Base-by-base conservation (phyloP, 768 basidiomycete species). In the Termitomyces titanicus region DNA sequence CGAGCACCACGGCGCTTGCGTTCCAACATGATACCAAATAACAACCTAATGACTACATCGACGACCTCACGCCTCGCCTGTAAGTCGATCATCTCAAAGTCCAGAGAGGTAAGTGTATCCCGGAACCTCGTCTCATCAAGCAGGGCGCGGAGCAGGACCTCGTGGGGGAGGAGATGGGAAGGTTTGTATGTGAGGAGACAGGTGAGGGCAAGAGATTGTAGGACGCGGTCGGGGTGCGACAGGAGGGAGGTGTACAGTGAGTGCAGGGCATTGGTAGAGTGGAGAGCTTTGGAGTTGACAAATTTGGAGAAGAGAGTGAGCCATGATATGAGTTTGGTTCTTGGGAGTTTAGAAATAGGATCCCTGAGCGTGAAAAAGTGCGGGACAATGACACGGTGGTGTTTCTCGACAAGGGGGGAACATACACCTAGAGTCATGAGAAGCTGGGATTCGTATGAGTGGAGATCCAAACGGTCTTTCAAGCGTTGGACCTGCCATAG, bases 11-110 rank as follows among this genome's bases (percentile, higher is more conserved):
- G 79, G 2, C 92, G 89, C 60, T 80, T 82, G 60, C 80, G 84
- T 65, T 94, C 90, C 40, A 91, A 78, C 86, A 98, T 90, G 57
- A 91, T 66, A 2, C 96, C 97, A 70, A 88, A 99, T 2, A 96
- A 74, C 1, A 98, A 66, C 24, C 94, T 80, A 31, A 91, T 81
- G 54, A 88, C 65, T 15, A 88, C 75, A 29, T 86, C 83, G 8
- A 97, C 77, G 13, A 92, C 73, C 58, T 86, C 86, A 2, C 64
- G 62, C 31, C 96, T 79, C 60, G 87, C 83, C 0, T 74, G 69
- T 0, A 73, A 73, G 6, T 81, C 79, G 20, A 82, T 76, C 10
- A 69, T 65, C n/a, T 73, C 73, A 11, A 95, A 72, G 54, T 89
- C 79, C 40, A 98, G 79, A 13, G 82, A 77, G 2, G 85, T 79